phyloP scores from a whole-genome alignment of 2,329 filamentous ascomycete species.

The Cordyceps farinosa region DNA sequence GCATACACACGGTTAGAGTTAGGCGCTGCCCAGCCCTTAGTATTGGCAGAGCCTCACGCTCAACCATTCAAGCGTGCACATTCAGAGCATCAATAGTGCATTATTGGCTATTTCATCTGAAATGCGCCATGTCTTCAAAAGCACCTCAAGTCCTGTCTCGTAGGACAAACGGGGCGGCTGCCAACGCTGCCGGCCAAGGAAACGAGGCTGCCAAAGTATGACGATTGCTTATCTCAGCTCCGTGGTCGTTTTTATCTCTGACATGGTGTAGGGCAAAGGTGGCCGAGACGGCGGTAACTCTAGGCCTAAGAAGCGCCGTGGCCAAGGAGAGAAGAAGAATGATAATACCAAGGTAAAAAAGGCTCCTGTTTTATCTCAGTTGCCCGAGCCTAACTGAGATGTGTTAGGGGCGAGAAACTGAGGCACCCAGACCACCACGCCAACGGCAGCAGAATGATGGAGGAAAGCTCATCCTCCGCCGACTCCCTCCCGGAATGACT shows the following conservation, averaged over 20 bases:
- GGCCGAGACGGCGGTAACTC: conserved; percentile 21
- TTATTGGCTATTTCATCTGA: conserved; percentile 9
- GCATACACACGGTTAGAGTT: conserved; percentile 11
- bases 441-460: conserved; percentile 54
- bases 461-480: conserved; percentile 79
- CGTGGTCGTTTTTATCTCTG: conserved; percentile 9
- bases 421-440: conserved; percentile 42
- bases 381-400: background rate
- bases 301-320: conserved; percentile 27
- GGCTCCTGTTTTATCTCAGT: background rate
- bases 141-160: conserved; percentile 35
- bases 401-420: conserved; percentile 6
- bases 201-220: conserved; percentile 23
- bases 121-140: conserved; percentile 37
- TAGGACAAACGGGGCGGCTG: conserved; percentile 32
- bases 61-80: background rate
- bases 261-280: conserved; percentile 20
- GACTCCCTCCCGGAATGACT: conserved; percentile 82
- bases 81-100: conserved; percentile 17
- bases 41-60: background rate
- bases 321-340: conserved; percentile 27
- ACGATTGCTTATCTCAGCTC: background rate
- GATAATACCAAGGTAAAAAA: conserved; percentile 29
- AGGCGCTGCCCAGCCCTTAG: background rate
- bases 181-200: conserved; percentile 25